Conservation (phyloP, 2,329 filamentous ascomycete species). For the Sclerotinia borealis region DNA sequence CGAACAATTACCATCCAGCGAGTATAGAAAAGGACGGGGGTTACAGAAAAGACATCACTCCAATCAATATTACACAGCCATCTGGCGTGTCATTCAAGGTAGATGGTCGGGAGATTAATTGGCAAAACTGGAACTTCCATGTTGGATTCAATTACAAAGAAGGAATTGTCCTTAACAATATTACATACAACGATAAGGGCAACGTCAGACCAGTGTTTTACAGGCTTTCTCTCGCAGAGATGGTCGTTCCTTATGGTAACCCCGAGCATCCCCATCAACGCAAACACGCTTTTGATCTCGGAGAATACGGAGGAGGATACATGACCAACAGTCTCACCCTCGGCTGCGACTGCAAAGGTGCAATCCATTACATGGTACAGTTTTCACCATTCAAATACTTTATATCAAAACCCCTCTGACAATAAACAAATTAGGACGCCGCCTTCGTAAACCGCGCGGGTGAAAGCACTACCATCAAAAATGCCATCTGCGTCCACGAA, state of each 20-base stretch:
- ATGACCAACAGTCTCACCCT: slow-evolving; percentile 74
- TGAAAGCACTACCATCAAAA: slow-evolving; percentile 75
- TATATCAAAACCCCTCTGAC: neutral
- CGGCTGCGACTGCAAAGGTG: slow-evolving; percentile 82
- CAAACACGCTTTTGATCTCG: slow-evolving; percentile 76
- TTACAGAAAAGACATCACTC: slow-evolving; percentile 74
- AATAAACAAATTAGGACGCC: slow-evolving; percentile 43
- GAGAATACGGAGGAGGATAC: slow-evolving; percentile 76
- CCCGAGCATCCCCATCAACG: slow-evolving; percentile 74
- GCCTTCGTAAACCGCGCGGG: slow-evolving; percentile 75
- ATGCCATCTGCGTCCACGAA: slow-evolving; percentile 92
- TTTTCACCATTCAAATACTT: neutral
- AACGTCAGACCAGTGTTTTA: slow-evolving; percentile 76
- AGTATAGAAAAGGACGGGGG: slow-evolving; percentile 69
- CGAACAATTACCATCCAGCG: slow-evolving; percentile 74
- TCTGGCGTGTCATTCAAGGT: slow-evolving; percentile 84
- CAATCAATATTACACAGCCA: slow-evolving; percentile 80
- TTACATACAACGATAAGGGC: slow-evolving; percentile 82
- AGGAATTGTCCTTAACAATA: slow-evolving; percentile 84
- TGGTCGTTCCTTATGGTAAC: slow-evolving; percentile 88
- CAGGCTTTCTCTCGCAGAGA: slow-evolving; percentile 81
- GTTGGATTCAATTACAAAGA: slow-evolving; percentile 94
- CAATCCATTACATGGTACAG: slow-evolving; percentile 74
- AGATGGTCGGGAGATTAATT: slow-evolving; percentile 66
- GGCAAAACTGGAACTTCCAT: slow-evolving; percentile 93